Evolutionary conservation across 495 filamentous ascomycete genomes (phyloP).

Genomic region (Choiromyces venosus): DNA sequence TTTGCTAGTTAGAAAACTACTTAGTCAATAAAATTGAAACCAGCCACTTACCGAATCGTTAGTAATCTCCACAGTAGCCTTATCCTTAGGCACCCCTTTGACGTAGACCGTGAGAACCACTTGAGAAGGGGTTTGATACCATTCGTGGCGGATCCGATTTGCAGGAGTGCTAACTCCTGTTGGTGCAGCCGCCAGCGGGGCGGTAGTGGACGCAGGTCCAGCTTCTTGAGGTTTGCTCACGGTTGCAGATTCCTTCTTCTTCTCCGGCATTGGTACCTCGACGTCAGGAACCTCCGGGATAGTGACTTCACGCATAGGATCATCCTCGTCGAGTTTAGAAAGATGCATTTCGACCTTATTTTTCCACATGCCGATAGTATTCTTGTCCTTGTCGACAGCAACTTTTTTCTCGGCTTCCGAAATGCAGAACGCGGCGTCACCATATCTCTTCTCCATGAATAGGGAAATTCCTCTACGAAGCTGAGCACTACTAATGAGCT

Average conservation of each 20-base stretch:
- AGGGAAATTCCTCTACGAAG: slow-evolving; percentile 71
- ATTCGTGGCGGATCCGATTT: slow-evolving; percentile 68
- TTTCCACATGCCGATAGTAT: slow-evolving; percentile 56
- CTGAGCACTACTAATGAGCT: slow-evolving; percentile 73
- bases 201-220: neutral
- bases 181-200: slow-evolving; percentile 11
- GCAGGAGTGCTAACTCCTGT: slow-evolving; percentile 49
- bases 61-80: slow-evolving; percentile 55
- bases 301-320: slow-evolving; percentile 55
- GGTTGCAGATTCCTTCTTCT: slow-evolving; percentile 27
- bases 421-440: slow-evolving; percentile 70
- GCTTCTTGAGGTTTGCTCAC: slow-evolving; percentile 8
- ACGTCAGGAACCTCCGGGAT: slow-evolving; percentile 61
- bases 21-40: neutral
- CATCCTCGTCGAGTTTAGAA: slow-evolving; percentile 54
- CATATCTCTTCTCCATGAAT: slow-evolving; percentile 64
- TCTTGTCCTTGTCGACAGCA: slow-evolving; percentile 55
- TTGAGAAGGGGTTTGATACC: slow-evolving; percentile 65
- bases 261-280: slow-evolving; percentile 46
- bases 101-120: slow-evolving; percentile 66
- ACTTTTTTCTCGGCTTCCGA: slow-evolving; percentile 57
- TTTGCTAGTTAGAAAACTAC: slow-evolving; percentile 41
- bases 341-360: slow-evolving; percentile 52
- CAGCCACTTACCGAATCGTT: slow-evolving; percentile 23
- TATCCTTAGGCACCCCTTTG: slow-evolving; percentile 64